Percentiles rank a stretch among this genome's conserved stretches.
Evolutionary conservation across 768 basidiomycete genomes (phyloP).

Genomic region (Tubosaeta sp.): DNA sequence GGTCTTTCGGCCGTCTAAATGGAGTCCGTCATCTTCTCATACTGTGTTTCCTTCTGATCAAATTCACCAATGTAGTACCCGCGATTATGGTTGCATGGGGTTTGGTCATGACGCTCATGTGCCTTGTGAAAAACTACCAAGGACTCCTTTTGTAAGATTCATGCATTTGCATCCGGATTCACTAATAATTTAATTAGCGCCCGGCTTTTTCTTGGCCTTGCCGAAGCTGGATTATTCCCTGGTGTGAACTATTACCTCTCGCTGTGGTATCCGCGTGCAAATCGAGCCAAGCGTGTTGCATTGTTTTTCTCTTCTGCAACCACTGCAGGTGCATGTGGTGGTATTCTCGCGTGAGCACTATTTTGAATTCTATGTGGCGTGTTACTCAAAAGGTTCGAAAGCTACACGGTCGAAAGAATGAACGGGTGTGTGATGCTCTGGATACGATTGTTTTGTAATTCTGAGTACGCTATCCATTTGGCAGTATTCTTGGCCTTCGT

Average conservation of each 20-base stretch:
- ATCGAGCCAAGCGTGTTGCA: neutral
- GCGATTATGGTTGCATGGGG: neutral
- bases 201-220: slow-evolving; percentile 1
- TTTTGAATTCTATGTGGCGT: neutral
- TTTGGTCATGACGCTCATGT: neutral
- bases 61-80: neutral
- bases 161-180: no score
- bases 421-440: neutral
- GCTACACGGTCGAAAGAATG: slow-evolving; percentile 1
- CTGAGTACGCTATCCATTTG: neutral
- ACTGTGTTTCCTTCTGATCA: neutral
- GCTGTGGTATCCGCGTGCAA: slow-evolving; percentile 3
- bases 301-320: neutral
- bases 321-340: slow-evolving; percentile 1
- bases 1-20: neutral
- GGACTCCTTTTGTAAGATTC: neutral
- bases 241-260: slow-evolving; percentile 3
- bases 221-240: neutral
- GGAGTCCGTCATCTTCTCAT: neutral
- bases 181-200: no score
- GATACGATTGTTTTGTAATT: neutral
- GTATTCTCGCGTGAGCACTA: neutral
- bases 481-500: slow-evolving; percentile 1
- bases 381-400: neutral
- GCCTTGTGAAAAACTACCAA: neutral